These are phyloP conservation scores for Argentina anserina DNA, from an alignment of 306 rosid species.

Conservation along the genomic window DNA sequence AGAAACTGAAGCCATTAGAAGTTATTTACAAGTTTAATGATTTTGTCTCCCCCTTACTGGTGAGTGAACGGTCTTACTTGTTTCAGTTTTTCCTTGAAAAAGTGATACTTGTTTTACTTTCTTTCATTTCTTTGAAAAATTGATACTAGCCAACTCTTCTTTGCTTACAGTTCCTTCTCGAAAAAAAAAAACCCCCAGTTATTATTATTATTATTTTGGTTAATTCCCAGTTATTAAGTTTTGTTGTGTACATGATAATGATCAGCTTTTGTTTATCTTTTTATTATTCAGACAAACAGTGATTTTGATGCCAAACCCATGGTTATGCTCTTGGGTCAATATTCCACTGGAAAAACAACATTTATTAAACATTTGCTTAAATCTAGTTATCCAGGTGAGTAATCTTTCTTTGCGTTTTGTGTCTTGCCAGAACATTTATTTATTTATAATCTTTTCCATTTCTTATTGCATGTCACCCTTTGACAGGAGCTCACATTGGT, in stretches of 20 bases:
- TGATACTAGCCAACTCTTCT: not conserved
- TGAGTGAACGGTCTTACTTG: constrained; percentile 27
- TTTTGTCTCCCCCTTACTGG: constrained; percentile 78
- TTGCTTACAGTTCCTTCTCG: not conserved
- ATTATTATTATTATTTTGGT: no score
- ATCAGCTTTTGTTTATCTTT: constrained; percentile 9
- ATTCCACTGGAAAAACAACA: constrained; percentile 97
- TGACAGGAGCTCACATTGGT: constrained; percentile 94
- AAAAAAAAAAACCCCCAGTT: no score
- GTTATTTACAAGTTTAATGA: constrained; percentile 68
- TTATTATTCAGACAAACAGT: constrained; percentile 66
- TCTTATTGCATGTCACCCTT: constrained; percentile 11
- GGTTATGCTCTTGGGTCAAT: constrained; percentile 97
- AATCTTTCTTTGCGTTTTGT: not conserved
- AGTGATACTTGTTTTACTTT: not conserved
- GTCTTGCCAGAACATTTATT: not conserved
- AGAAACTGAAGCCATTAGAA: constrained; percentile 95
- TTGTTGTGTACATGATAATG: no score
- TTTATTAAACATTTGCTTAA: constrained; percentile 86
- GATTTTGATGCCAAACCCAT: constrained; percentile 98
- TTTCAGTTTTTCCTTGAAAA: not conserved
- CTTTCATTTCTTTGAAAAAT: not conserved
- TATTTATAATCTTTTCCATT: not conserved
- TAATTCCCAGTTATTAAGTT: no score
- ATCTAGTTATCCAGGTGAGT: constrained; percentile 81